Evolutionary conservation across 2,329 filamentous ascomycete species (phyloP), one percentile per base, ranked within the genome.

Genomic region (Diatrype stigma): DNA sequence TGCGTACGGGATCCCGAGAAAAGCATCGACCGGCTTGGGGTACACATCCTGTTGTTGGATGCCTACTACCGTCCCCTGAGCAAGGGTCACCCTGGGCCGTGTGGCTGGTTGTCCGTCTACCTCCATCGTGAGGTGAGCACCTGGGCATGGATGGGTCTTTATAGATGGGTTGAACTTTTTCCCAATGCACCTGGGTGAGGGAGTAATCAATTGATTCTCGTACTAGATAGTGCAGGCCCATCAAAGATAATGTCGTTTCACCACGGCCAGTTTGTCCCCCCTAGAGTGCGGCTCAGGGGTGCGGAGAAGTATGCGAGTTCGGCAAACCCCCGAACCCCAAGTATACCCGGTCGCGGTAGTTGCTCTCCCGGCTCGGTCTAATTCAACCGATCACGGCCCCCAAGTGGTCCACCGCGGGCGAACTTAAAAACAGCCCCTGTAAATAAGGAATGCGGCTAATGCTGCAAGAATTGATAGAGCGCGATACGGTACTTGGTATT

Each of bases 1-100:
- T 0, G 73, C 76, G 53, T 79, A 80, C 0, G 75, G 76, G 11
- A 81, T 70, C 1, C 76, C 74, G 1, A 74, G 63, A 56, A 80
- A 81, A 12, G 63, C 57, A 26, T 74, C 70, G 17, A 73, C 56
- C 0, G 64, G 54, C 6, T 57, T 49, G n/a, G 56, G 56, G 37
- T 50, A 56, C 10, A 38, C 38, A 22, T 50, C 32, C 17, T 48
- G 37, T 56, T 62, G 50, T 8, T 56, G 51, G 32, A 58, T 57
- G 19, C 66, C 66, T 7, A 64, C 51, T 19, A 67, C 57, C 2
- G 54, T 56, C 14, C 57, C 57, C 46, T 60, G 57, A 5, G 23
- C 23, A 16, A 59, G 48, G 14, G 34, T 47, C n/a, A 59, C 57
- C 37, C 37, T 37, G 2, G 56, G 56, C 12, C 55, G 53, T 35